Percentiles rank a stretch among this genome's conserved stretches.
These are phyloP conservation scores for Aspergillus sp. DNA, from an alignment of 2,329 filamentous ascomycete genomes.

Conservation along the genomic window DNA sequence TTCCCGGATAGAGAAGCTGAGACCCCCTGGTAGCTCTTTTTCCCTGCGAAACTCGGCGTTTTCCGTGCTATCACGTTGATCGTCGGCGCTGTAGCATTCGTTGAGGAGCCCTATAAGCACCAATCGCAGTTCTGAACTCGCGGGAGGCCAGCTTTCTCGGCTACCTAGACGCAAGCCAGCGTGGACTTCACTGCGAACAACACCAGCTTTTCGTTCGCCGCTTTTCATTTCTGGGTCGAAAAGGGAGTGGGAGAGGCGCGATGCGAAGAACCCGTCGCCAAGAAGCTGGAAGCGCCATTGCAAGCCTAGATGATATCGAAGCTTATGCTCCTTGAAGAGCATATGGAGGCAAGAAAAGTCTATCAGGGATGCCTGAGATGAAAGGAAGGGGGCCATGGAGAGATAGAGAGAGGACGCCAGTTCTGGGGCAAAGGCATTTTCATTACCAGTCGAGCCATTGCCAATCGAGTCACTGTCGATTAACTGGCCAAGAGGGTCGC, in stretches of 20 bases:
- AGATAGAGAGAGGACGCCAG: constrained; percentile 57
- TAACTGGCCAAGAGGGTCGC: constrained; percentile 28
- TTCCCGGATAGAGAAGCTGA: constrained; percentile 83
- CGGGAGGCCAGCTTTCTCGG: constrained; percentile 84
- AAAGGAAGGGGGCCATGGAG: constrained; percentile 72
- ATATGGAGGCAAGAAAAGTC: constrained; percentile 74
- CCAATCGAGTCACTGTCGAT: constrained; percentile 14
- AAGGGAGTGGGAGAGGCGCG: constrained; percentile 73
- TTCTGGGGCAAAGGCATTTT: constrained; percentile 34
- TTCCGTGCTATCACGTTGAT: constrained; percentile 17
- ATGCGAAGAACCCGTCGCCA: constrained; percentile 79
- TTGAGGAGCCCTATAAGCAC: constrained; percentile 81
- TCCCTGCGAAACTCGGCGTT: constrained; percentile 22
- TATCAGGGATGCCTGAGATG: constrained; percentile 71
- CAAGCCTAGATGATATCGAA: constrained; percentile 69
- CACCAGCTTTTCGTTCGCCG: constrained; percentile 69
- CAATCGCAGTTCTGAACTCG: constrained; percentile 86
- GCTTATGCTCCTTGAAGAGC: constrained; percentile 70
- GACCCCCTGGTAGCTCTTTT: constrained; percentile 60
- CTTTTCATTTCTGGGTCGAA: constrained; percentile 81
- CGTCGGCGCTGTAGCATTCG: constrained; percentile 62
- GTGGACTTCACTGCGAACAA: constrained; percentile 64
- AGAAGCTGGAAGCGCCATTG: constrained; percentile 81
- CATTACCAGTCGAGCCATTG: constrained; percentile 10
- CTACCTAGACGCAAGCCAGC: constrained; percentile 84